A percentile compares a stretch with the other conserved stretches of the same genome.
Conservation (phyloP, 306 rosid genomes). For the Oemleria cerasiformis region DNA sequence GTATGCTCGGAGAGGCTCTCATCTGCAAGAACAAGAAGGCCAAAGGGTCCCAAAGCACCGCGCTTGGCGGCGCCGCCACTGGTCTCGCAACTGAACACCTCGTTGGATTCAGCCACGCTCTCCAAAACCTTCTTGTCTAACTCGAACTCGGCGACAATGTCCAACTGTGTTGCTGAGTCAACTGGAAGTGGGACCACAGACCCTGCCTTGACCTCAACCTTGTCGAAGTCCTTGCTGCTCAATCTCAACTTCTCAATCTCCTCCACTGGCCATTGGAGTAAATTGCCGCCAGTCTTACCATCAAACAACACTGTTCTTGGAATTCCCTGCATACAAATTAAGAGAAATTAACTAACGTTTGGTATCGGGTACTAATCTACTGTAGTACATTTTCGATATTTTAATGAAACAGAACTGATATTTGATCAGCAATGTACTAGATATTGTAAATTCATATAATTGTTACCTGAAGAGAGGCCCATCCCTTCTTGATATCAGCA, state of each 20-base stretch:
- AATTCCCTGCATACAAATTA: slow-evolving; percentile 41
- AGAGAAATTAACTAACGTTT: not conserved
- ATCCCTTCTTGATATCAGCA: slow-evolving; percentile 75
- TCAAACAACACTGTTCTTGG: slow-evolving; percentile 76
- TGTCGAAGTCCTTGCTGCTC: slow-evolving; percentile 39
- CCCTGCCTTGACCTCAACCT: slow-evolving; percentile 51
- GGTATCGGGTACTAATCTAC: not conserved
- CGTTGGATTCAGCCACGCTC: slow-evolving; percentile 29
- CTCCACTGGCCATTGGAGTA: slow-evolving; percentile 86
- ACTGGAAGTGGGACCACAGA: slow-evolving; percentile 55
- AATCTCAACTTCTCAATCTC: slow-evolving; percentile 71
- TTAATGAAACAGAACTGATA: not conserved
- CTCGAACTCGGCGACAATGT: slow-evolving; percentile 79
- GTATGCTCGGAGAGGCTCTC: slow-evolving; percentile 60
- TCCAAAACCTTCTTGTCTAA: slow-evolving; percentile 58
- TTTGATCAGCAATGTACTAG: not conserved
- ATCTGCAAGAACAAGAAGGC: slow-evolving; percentile 78
- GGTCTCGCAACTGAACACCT: slow-evolving; percentile 47
- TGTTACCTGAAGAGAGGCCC: slow-evolving; percentile 82
- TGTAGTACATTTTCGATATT: not conserved
- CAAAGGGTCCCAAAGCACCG: slow-evolving; percentile 90
- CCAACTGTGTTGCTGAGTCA: slow-evolving; percentile 77
- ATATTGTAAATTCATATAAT: not conserved
- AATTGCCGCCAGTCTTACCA: slow-evolving; percentile 57
- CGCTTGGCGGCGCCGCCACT: slow-evolving; percentile 61